Base-by-base conservation (phyloP, 164 flowering plant genomes). In the grape (Vitis vinifera) region DNA sequence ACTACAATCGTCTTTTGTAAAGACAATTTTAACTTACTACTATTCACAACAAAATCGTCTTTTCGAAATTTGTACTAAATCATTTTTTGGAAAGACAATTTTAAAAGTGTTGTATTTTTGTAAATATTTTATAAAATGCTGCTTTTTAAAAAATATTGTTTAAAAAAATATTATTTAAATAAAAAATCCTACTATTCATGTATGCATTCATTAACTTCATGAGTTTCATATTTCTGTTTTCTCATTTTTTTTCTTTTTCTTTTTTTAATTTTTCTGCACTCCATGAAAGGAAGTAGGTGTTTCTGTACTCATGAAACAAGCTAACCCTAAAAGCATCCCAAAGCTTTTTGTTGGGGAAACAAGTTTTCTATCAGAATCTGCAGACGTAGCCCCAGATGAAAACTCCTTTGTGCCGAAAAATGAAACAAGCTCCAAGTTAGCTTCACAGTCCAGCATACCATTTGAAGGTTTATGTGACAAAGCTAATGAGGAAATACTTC, bases 331-430 rank as follows among this genome's bases (percentile, higher is more conserved):
- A 65, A 68, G 53, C 68, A 71, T 81, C 44, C 76, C 78, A 17
- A 73, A 75, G 62, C 62, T 63, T 75, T 81, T 86, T 74, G 63
- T 63, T 66, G 55, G 59, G 55, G 89, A 89, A 80, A 86, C 90
- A 62, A 91, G 96, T 80, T 84, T 80, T 76, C 78, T 94, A 49
- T 89, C 98, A 8, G 98, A 94, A 77, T 90, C 97, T 59, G 87
- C 82, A 30, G 90, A 82, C 71, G 60, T 74, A 66, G 83, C 84
- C 60, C 81, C 86, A 59, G 95, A 90, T 79, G 82, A 77, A 70
- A 85, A 79, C 71, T 89, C 89, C 50, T 66, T 73, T 78, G 82
- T 82, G 66, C 82, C 77, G 61, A 76, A 77, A 59, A 78, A 72
- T 15, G 86, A 77, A 73, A 53, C 16, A 10, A 62, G 70, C 67